Percentiles rank a stretch among this genome's conserved stretches.
These are phyloP conservation scores for Fraxinus paxiana DNA, from an alignment of 305 asterid species.

Conservation along the genomic window DNA sequence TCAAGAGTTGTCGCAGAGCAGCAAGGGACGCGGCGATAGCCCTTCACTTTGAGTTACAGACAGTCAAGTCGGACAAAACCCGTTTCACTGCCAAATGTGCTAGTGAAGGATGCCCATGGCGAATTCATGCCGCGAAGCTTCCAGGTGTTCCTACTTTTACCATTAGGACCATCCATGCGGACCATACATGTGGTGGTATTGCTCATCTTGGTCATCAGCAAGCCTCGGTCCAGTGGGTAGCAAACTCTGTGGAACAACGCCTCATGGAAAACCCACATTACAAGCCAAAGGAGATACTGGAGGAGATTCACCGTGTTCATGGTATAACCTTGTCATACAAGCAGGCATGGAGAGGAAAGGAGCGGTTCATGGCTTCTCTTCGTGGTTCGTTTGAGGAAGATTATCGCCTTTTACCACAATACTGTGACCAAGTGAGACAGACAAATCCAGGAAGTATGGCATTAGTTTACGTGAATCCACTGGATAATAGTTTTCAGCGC, in stretches of 20 bases:
- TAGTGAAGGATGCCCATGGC: slow-evolving; percentile 70
- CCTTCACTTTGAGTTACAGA: slow-evolving; percentile 66
- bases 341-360: slow-evolving; percentile 82
- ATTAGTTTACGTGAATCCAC: slow-evolving; percentile 45
- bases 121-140: slow-evolving; percentile 69
- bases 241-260: slow-evolving; percentile 52
- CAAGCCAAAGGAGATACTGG: slow-evolving; percentile 69
- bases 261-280: slow-evolving; percentile 58
- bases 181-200: slow-evolving; percentile 62
- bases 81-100: slow-evolving; percentile 80
- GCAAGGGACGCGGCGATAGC: slow-evolving; percentile 66
- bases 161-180: slow-evolving; percentile 54
- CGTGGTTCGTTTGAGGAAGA: slow-evolving; percentile 72
- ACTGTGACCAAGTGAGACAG: slow-evolving; percentile 52
- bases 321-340: slow-evolving; percentile 67
- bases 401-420: slow-evolving; percentile 59
- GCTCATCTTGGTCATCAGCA: slow-evolving; percentile 71
- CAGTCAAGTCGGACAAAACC: slow-evolving; percentile 66
- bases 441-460: slow-evolving; percentile 80
- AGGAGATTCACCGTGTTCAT: slow-evolving; percentile 67
- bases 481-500: slow-evolving; percentile 55
- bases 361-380: slow-evolving; percentile 57
- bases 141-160: slow-evolving; percentile 71
- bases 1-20: slow-evolving; percentile 64
- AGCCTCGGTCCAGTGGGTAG: slow-evolving; percentile 81